These are phyloP conservation scores for Diaporthe caulivora DNA, from an alignment of 2,329 filamentous ascomycete genomes.

Conservation along the genomic window DNA sequence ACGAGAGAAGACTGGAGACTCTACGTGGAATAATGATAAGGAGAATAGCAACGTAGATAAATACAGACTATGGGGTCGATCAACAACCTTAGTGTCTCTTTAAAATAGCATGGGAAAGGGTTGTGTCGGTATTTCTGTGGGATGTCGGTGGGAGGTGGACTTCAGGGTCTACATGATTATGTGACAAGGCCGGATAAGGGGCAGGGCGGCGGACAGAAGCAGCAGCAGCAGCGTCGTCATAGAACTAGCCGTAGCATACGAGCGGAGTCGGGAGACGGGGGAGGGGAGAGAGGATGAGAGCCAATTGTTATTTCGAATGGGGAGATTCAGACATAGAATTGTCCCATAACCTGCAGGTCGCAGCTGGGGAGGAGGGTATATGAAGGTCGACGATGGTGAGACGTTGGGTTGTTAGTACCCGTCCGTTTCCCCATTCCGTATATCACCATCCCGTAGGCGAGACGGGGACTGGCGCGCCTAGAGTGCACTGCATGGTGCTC, in stretches of 20 bases:
- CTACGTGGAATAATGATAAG: neutral
- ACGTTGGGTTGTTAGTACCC: constrained; percentile 13
- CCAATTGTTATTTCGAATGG: neutral
- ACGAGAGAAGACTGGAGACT: neutral
- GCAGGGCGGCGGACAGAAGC: neutral
- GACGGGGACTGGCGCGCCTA: constrained; percentile 3
- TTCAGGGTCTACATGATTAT: constrained; percentile 24
- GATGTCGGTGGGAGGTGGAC: constrained; percentile 19
- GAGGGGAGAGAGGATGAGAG: neutral
- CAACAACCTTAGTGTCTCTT: constrained; percentile 24
- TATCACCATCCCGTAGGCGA: neutral
- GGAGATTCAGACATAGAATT: neutral
- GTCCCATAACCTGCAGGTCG: neutral
- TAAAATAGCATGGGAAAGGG: constrained; percentile 14
- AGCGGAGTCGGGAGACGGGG: neutral
- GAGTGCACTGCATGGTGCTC: neutral
- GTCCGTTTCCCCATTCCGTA: neutral
- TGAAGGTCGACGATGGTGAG: constrained; percentile 11
- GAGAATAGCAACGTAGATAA: neutral
- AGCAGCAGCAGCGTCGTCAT: constrained; percentile 2
- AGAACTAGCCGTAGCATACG: constrained; percentile 5
- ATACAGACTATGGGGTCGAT: constrained; percentile 10
- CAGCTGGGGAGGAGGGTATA: constrained; percentile 23
- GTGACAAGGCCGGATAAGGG: constrained; percentile 22
- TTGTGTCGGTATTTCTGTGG: constrained; percentile 14